These are phyloP conservation scores for Volvox carteri DNA, from an alignment of 163 green algal species.

Conservation along the genomic window DNA sequence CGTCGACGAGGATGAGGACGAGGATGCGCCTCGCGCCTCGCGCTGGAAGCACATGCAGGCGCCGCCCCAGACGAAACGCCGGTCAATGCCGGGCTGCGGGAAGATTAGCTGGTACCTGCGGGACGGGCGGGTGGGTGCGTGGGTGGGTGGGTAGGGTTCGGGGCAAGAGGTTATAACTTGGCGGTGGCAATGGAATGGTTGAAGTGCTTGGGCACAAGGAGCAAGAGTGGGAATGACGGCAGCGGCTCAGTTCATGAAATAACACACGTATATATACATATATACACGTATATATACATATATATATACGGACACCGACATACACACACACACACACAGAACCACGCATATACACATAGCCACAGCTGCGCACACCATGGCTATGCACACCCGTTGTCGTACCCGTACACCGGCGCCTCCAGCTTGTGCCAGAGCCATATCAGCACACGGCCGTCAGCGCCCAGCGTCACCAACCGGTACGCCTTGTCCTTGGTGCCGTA, in stretches of 20 bases:
- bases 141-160: not conserved
- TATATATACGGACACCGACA: not conserved
- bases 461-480: conserved; percentile 78
- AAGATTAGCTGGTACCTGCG: conserved; percentile 78
- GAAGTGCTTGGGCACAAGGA: no score
- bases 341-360: no score
- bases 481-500: conserved; percentile 67
- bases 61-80: conserved; percentile 68
- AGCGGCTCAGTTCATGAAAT: no score
- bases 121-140: not conserved
- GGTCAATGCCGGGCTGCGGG: conserved; percentile 58
- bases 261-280: no score
- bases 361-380: no score
- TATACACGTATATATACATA: no score
- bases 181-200: no score
- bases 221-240: no score
- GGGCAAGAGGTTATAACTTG: no score
- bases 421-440: conserved; percentile 77
- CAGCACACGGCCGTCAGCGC: conserved; percentile 76
- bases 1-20: no score
- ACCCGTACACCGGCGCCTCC: conserved; percentile 72
- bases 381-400: no score
- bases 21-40: conserved; percentile 33
- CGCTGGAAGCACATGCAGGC: conserved; percentile 72
- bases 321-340: not conserved